Conservation (phyloP, 495 filamentous ascomycete genomes). For the Penicillium pancosmium region DNA sequence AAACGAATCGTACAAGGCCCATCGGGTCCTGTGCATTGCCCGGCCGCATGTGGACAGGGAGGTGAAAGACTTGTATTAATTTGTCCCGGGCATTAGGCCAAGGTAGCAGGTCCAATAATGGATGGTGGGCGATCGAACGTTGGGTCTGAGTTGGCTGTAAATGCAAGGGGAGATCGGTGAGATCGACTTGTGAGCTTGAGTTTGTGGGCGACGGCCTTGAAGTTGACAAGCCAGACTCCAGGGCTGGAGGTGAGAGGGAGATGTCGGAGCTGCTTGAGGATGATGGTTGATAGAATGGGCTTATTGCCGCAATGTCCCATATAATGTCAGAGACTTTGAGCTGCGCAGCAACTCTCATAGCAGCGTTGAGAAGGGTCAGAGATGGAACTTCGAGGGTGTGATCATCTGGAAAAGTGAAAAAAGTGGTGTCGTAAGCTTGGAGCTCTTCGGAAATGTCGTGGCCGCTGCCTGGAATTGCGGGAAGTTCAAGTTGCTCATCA, state of each 20-base stretch:
- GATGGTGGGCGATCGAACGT: slow-evolving; percentile 47
- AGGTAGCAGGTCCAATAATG: slow-evolving; percentile 50
- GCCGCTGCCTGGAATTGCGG: background rate
- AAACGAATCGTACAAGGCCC: slow-evolving; percentile 40
- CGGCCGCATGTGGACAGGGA: slow-evolving; percentile 42
- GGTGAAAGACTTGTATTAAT: slow-evolving; percentile 42
- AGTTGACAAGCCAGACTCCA: slow-evolving; percentile 24
- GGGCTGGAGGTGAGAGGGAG: slow-evolving; percentile 32
- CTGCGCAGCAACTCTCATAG: slow-evolving; percentile 28
- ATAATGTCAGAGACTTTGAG: slow-evolving; percentile 26
- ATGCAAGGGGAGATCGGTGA: slow-evolving; percentile 25
- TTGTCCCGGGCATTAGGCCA: slow-evolving; percentile 52
- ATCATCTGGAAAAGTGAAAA: slow-evolving; percentile 36
- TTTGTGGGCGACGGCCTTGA: slow-evolving; percentile 35
- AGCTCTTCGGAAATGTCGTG: slow-evolving; percentile 23
- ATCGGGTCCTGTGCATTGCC: slow-evolving; percentile 36
- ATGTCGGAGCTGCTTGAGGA: slow-evolving; percentile 27
- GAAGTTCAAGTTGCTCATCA: slow-evolving; percentile 1
- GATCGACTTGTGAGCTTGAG: slow-evolving; percentile 19
- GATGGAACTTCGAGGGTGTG: slow-evolving; percentile 27
- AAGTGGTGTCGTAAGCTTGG: slow-evolving; percentile 23
- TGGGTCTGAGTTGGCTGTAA: slow-evolving; percentile 32
- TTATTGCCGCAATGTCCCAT: slow-evolving; percentile 29
- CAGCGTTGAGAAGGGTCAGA: slow-evolving; percentile 28
- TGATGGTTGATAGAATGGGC: slow-evolving; percentile 24